phyloP scores from a whole-genome alignment of 129 eudicot genomes.

The Centrapalus pauciflorus region DNA sequence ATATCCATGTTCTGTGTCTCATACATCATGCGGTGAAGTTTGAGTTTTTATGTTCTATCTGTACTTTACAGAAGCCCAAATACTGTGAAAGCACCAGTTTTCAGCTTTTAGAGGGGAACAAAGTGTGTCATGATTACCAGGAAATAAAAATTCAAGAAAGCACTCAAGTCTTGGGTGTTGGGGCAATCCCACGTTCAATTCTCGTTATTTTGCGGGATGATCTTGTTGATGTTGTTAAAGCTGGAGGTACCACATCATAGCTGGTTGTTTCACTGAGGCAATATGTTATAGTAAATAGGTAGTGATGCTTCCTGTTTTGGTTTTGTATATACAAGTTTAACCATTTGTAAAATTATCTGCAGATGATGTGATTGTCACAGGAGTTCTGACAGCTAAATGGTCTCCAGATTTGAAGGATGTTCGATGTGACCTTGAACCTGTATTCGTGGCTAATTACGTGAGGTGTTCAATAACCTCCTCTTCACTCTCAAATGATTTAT shows the following conservation, averaged over 20 bases:
- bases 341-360: conserved; percentile 22
- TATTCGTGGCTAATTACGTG: conserved; percentile 76
- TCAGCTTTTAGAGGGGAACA: conserved; percentile 61
- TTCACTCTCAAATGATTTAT: conserved; percentile 6
- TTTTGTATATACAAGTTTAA: background rate
- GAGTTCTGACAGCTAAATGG: conserved; percentile 97
- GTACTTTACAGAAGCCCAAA: conserved; percentile 28
- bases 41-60: background rate
- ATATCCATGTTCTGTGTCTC: background rate
- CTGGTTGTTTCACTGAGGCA: conserved; percentile 9
- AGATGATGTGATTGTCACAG: conserved; percentile 96
- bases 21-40: background rate
- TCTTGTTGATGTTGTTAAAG: conserved; percentile 93
- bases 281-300: background rate
- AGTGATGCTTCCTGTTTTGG: conserved; percentile 1
- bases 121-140: conserved; percentile 85
- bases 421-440: conserved; percentile 98
- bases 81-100: conserved; percentile 85
- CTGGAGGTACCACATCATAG: conserved; percentile 58
- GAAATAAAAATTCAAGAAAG: conserved; percentile 98
- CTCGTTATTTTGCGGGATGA: conserved; percentile 90
- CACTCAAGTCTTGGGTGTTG: conserved; percentile 85
- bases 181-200: conserved; percentile 95
- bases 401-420: conserved; percentile 85
- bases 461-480: conserved; percentile 35